Conservation (phyloP, 2,329 filamentous ascomycete species). For the Neocatenulostroma microsporum region DNA sequence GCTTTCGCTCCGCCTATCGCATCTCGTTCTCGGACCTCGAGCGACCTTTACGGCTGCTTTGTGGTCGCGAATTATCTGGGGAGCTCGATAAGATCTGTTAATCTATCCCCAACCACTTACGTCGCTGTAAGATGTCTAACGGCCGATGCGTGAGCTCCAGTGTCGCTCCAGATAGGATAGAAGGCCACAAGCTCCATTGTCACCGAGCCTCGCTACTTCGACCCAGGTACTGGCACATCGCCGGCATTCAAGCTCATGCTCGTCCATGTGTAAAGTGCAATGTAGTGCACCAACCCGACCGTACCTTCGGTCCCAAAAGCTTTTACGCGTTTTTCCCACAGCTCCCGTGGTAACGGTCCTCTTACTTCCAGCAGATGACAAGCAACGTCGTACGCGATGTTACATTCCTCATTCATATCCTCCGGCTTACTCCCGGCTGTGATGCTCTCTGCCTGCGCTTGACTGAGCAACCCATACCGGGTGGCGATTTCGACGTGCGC, state of each 20-base stretch:
- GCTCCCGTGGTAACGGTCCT: conserved; percentile 2
- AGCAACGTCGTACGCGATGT: conserved; percentile 1
- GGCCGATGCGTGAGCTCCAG: too few species aligned
- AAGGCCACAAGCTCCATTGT: too few species aligned
- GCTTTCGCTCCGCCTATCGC: too few species aligned
- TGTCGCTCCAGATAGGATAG: too few species aligned
- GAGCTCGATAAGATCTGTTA: too few species aligned
- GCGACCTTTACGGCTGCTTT: too few species aligned
- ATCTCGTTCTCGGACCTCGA: too few species aligned
- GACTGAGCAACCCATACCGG: neutral
- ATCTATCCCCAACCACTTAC: too few species aligned
- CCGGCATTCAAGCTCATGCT: neutral
- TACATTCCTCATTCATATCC: conserved; percentile 2
- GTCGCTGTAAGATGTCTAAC: too few species aligned
- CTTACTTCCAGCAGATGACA: conserved; percentile 1
- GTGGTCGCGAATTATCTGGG: too few species aligned
- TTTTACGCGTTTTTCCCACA: conserved; percentile 1
- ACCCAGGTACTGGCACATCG: conserved; percentile 2
- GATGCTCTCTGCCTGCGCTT: conserved; percentile 1
- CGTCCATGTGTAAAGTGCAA: conserved; percentile 1
- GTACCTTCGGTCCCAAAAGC: neutral
- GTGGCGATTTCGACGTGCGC: neutral
- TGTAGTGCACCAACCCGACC: conserved; percentile 1
- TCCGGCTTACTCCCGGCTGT: neutral
- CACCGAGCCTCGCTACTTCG: too few species aligned